Evolutionary conservation across 768 basidiomycete genomes (phyloP), one percentile per base, ranked within the genome.

Genomic region (Collybiopsis luxurians): DNA sequence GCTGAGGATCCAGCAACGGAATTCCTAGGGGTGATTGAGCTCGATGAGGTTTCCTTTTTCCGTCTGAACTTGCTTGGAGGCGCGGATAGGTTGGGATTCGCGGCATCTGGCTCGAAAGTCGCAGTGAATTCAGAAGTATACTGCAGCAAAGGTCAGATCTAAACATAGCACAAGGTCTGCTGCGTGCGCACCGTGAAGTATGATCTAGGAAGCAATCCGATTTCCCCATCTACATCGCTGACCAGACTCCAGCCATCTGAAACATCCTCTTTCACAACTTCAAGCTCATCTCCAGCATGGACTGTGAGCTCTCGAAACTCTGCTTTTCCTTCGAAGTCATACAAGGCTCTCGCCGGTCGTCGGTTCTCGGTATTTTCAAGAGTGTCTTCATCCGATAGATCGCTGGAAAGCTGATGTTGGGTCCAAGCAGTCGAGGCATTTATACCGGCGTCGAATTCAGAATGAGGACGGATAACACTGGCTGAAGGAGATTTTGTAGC

Each of bases 211-310:
- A 92, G 60, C 57, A 92, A 69, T 1, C 90, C 90, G 55, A 89
- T 70, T 64, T 86, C 83, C 28, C 82, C 83, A n/a, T 68, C 73
- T 11, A 63, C 69, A 57, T 74, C 78, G 71, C 75, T 82, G 13
- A 87, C 86, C 34, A 92, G 74, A 70, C 90, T 91, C 90, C 90
- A 92, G 4, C 90, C 90, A 60, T 91, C 88, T 6, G 83, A 84
- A 1, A 85, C 75, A 53, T 89, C 79, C 59, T 89, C 87, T 60
- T 82, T 86, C 49, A 94, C 64, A n/a, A 91, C 73, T 47, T 85
- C 81, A 21, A 94, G 67, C 59, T 79, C 79, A 60, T 90, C 87
- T 12, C 90, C 90, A 1, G 87, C 88, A 55, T 76, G 75, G 17
- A 90, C 81, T 6, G 67, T 75, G 23, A 92, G 76, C 68, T 92